Conservation (phyloP, 2,329 filamentous ascomycete genomes). For the Colletotrichum tropicale region DNA sequence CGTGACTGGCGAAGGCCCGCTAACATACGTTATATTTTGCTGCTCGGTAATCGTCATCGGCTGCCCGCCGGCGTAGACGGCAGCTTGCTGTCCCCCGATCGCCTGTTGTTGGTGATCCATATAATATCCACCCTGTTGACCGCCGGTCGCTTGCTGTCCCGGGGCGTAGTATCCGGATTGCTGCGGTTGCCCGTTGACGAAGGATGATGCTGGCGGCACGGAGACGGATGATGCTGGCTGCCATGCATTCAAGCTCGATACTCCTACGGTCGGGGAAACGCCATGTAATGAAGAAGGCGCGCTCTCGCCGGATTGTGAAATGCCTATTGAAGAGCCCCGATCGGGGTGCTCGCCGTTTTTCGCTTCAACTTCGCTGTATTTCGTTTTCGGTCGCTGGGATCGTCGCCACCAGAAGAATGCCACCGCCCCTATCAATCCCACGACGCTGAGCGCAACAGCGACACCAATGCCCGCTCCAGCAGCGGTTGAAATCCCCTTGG, state of each 20-base stretch:
- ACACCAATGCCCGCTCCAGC: conserved; percentile 35
- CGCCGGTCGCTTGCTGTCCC: neutral
- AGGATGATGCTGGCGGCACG: neutral
- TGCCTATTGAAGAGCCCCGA: neutral
- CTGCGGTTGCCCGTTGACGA: neutral
- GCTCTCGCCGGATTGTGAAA: neutral
- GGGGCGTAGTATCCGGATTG: neutral
- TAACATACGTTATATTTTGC: neutral
- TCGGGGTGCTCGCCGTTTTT: neutral
- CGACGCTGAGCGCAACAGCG: conserved; percentile 28
- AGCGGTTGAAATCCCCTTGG: conserved; percentile 28
- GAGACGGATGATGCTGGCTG: neutral
- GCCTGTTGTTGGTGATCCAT: neutral
- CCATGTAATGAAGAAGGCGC: neutral
- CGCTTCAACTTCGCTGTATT: conserved; percentile 13
- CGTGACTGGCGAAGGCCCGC: neutral
- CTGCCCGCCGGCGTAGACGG: neutral
- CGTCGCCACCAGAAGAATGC: conserved; percentile 32
- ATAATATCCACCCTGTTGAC: neutral
- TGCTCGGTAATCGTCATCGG: neutral
- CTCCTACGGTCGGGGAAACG: neutral
- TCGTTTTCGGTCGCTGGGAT: neutral
- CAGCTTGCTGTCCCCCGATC: neutral
- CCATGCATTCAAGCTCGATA: neutral
- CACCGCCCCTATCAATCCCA: conserved; percentile 25